phyloP scores from a whole-genome alignment of 495 filamentous ascomycete genomes.

The Podospora australis region DNA sequence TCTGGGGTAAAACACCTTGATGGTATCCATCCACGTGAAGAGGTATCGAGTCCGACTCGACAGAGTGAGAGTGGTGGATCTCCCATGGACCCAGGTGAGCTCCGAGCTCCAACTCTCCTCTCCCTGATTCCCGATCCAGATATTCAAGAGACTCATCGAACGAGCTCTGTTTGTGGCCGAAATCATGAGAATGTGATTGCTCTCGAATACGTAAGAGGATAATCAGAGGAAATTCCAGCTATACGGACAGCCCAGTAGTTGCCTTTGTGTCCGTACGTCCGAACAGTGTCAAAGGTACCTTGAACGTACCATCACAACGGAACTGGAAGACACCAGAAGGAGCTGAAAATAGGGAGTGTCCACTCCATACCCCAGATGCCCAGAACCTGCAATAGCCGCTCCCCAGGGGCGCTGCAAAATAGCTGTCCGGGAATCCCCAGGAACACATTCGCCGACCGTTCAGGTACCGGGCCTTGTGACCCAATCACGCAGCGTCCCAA shows the following conservation, averaged over 20 bases:
- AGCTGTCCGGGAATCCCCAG: conserved; percentile 5
- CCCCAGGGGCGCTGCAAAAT: conserved; percentile 14
- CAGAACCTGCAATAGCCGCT: conserved; percentile 32
- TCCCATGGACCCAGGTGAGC: too few relatives aligned
- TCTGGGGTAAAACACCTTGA: too few relatives aligned
- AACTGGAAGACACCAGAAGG: too few relatives aligned
- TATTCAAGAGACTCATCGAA: too few relatives aligned
- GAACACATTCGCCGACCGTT: conserved; percentile 12
- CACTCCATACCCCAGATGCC: conserved; percentile 5
- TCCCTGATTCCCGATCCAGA: too few relatives aligned
- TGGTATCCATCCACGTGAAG: too few relatives aligned
- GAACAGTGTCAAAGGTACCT: background rate
- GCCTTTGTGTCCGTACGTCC: background rate
- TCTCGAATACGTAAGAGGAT: background rate
- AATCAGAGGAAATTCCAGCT: background rate
- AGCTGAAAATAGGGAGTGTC: background rate
- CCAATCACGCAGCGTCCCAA: conserved; percentile 26
- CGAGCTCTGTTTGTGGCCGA: background rate
- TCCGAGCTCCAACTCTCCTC: too few relatives aligned
- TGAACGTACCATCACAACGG: background rate
- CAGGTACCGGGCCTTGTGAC: conserved; percentile 29
- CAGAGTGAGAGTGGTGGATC: too few relatives aligned
- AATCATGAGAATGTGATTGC: background rate
- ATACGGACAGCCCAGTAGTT: background rate
- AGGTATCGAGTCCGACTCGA: too few relatives aligned